These are phyloP conservation scores for Harrya chromipes DNA, from an alignment of 768 basidiomycete species.

Conservation along the genomic window DNA sequence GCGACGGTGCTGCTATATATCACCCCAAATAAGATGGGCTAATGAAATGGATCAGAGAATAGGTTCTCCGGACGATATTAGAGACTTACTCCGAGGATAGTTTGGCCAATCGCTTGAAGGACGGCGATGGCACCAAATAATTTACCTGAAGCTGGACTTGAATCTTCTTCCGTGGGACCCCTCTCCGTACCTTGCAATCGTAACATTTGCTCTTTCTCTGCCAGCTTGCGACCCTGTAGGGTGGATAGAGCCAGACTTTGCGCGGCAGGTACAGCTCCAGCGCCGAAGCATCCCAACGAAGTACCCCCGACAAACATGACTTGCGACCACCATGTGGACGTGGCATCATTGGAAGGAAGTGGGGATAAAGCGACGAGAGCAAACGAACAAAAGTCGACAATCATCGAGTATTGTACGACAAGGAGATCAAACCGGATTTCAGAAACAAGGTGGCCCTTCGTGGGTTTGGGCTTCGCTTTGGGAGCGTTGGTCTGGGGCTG, in stretches of 20 bases:
- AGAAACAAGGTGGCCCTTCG: constrained; percentile 47
- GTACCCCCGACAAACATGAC: constrained; percentile 56
- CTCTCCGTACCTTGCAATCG: constrained; percentile 8
- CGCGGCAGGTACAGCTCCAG: constrained; percentile 63
- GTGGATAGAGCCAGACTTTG: constrained; percentile 75
- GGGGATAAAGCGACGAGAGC: constrained; percentile 54
- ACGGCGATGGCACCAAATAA: constrained; percentile 73
- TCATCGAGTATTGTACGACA: constrained; percentile 61
- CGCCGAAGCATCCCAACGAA: constrained; percentile 60
- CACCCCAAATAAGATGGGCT: constrained; percentile 69
- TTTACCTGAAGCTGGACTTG: constrained; percentile 45
- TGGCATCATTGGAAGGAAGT: constrained; percentile 35
- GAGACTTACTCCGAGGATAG: constrained; percentile 45
- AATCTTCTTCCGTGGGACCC: constrained; percentile 15
- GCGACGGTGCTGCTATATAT: constrained; percentile 65
- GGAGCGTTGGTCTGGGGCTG: constrained; percentile 5
- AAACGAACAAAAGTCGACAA: constrained; percentile 67
- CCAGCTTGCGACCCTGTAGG: constrained; percentile 34
- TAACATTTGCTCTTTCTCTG: constrained; percentile 36
- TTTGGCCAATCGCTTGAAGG: constrained; percentile 62
- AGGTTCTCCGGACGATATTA: constrained; percentile 8
- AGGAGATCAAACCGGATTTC: constrained; percentile 68
- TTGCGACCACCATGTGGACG: constrained; percentile 31
- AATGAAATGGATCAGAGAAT: constrained; percentile 9
- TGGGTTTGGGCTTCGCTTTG: constrained; percentile 43